Percentiles rank a stretch among this genome's conserved stretches.
Conservation (phyloP, 441 rosid genomes). For the Pelargonium myrrhifolium region DNA sequence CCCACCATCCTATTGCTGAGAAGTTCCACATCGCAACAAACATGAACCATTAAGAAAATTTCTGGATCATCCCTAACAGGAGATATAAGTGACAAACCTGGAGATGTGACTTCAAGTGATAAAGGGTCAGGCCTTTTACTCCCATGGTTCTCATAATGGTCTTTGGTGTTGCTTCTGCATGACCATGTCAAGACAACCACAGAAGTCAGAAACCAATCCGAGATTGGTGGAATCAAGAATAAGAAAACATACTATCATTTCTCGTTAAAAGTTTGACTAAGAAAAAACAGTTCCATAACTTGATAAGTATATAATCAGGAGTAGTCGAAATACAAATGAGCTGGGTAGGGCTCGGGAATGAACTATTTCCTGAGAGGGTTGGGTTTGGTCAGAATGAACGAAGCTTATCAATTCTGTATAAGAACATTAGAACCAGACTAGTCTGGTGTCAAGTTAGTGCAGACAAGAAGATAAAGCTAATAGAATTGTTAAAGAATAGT, state of each 20-base stretch:
- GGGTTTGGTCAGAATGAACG: background rate
- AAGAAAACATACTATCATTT: constrained; percentile 7
- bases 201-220: constrained; percentile 1
- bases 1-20: too few relatives aligned
- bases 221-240: background rate
- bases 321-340: background rate
- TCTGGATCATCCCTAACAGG: background rate
- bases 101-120: constrained; percentile 90
- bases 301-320: background rate
- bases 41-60: constrained; percentile 5
- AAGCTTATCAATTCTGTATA: background rate
- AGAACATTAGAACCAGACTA: background rate
- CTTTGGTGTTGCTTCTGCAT: constrained; percentile 87
- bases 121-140: constrained; percentile 88
- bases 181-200: constrained; percentile 16
- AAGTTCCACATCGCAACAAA: background rate
- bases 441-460: background rate
- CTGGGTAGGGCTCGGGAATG: background rate
- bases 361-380: background rate
- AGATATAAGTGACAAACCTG: constrained; percentile 46
- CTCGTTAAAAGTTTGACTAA: too few relatives aligned
- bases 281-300: background rate
- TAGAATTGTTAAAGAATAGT: too few relatives aligned
- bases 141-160: constrained; percentile 95
- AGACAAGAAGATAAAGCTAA: too few relatives aligned